These are phyloP conservation scores for Mycena belliarum DNA, from an alignment of 768 basidiomycete species.

Conservation along the genomic window DNA sequence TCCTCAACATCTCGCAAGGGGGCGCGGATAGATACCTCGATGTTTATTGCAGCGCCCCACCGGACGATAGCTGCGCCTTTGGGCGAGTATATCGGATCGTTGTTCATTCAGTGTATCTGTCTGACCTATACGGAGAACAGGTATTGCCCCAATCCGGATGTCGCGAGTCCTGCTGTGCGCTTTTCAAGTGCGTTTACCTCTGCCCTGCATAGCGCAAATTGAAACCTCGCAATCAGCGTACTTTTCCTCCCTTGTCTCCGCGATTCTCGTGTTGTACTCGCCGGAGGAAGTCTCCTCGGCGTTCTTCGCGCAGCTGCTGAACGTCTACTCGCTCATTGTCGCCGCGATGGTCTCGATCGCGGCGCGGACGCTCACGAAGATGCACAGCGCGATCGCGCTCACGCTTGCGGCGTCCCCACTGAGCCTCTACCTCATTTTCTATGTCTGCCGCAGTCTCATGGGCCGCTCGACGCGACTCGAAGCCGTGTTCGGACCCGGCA, in stretches of 20 bases:
- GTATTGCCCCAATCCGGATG: constrained; percentile 20
- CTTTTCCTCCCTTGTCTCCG: constrained; percentile 18
- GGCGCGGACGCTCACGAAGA: constrained; percentile 16
- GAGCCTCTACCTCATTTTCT: constrained; percentile 16
- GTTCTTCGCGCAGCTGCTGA: constrained; percentile 20
- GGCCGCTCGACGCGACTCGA: constrained; percentile 12
- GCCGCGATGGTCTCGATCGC: constrained; percentile 12
- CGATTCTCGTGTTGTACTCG: constrained; percentile 16
- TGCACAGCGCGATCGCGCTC: constrained; percentile 15
- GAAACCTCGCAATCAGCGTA: constrained; percentile 13
- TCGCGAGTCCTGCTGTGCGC: constrained; percentile 22
- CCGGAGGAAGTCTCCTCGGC: constrained; percentile 8
- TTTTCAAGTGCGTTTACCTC: constrained; percentile 10
- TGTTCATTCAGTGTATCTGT: no score
- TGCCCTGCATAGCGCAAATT: neutral
- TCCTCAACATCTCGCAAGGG: constrained; percentile 15
- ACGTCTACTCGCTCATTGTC: constrained; percentile 22
- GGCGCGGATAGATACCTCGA: neutral
- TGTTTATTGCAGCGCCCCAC: constrained; percentile 16
- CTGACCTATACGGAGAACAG: no score
- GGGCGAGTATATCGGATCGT: no score
- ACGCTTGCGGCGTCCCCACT: constrained; percentile 21
- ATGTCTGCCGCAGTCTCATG: constrained; percentile 15
- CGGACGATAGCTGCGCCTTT: constrained; percentile 16
- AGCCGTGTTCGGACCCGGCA: constrained; percentile 15